Conservation (phyloP, 2,329 filamentous ascomycete genomes). For the Cryphonectria naterciae region DNA sequence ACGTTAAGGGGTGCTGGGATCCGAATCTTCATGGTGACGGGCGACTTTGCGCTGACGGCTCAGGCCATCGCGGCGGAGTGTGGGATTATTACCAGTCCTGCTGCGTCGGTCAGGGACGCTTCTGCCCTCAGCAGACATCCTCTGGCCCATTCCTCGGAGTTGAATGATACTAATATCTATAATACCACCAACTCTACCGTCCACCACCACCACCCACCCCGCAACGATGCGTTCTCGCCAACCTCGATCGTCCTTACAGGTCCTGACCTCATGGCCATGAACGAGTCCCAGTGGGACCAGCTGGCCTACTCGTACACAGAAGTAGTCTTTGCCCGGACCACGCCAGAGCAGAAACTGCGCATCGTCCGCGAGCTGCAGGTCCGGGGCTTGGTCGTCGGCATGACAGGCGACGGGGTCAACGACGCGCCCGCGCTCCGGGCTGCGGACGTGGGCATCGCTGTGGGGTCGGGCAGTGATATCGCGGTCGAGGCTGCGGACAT, state of each 20-base stretch:
- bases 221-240: conserved; percentile 34
- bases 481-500: conserved; percentile 82
- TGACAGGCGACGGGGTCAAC: conserved; percentile 88
- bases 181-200: no score
- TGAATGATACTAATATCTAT: not conserved
- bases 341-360: conserved; percentile 77
- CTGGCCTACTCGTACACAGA: conserved; percentile 67
- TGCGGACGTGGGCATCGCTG: conserved; percentile 82
- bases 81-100: conserved; percentile 65
- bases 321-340: conserved; percentile 77
- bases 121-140: conserved; percentile 52
- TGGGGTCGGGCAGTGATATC: conserved; percentile 81
- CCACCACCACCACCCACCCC: no score
- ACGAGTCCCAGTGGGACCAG: conserved; percentile 69
- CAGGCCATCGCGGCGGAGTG: conserved; percentile 73
- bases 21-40: conserved; percentile 81
- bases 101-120: conserved; percentile 55
- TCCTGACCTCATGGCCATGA: conserved; percentile 66
- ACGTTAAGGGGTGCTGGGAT: conserved; percentile 72
- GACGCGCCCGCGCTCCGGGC: conserved; percentile 80
- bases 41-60: conserved; percentile 77
- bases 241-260: conserved; percentile 67
- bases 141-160: conserved; percentile 10
- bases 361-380: conserved; percentile 77
- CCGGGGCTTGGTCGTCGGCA: conserved; percentile 70